A percentile compares a stretch with the other conserved stretches of the same genome.
These are phyloP conservation scores for Golubevia pallescens DNA, from an alignment of 1,284 basidiomycete species.

Conservation along the genomic window DNA sequence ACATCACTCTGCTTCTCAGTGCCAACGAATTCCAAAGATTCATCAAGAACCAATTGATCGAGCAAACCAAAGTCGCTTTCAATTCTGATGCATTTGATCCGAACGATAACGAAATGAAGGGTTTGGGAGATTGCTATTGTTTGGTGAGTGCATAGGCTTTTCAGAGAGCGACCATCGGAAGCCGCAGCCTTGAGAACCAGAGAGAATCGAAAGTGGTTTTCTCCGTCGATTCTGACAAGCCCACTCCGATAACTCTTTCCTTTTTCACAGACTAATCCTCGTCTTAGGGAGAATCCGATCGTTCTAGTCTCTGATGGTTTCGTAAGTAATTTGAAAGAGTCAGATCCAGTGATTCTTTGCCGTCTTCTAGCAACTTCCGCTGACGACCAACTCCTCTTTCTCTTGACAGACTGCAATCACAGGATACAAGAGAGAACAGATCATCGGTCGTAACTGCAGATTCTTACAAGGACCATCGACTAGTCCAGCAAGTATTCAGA, in stretches of 20 bases:
- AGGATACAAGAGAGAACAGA: constrained; percentile 15
- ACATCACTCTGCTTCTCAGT: constrained; percentile 13
- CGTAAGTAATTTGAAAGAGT: neutral
- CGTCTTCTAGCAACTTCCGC: no score
- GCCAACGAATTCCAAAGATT: constrained; percentile 20
- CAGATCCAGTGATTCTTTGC: no score
- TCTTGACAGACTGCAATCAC: no score
- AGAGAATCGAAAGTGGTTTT: no score
- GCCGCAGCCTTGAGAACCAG: no score
- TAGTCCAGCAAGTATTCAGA: constrained; percentile 10
- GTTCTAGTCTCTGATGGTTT: constrained; percentile 20
- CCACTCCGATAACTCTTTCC: no score
- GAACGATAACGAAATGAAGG: constrained; percentile 6
- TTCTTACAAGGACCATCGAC: constrained; percentile 24
- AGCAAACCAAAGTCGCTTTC: constrained; percentile 17
- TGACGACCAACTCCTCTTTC: no score
- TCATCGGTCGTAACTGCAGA: constrained; percentile 29
- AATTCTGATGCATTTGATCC: constrained; percentile 6
- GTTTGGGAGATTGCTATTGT: constrained; percentile 24
- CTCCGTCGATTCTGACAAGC: no score
- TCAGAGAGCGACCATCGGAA: no score
- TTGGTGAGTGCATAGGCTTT: no score
- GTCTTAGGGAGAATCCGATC: constrained; percentile 24
- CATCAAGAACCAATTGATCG: constrained; percentile 14
- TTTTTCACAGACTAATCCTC: constrained; percentile 20